Conservation (phyloP, 805 yeast genomes). For the Ogataea angusta region DNA sequence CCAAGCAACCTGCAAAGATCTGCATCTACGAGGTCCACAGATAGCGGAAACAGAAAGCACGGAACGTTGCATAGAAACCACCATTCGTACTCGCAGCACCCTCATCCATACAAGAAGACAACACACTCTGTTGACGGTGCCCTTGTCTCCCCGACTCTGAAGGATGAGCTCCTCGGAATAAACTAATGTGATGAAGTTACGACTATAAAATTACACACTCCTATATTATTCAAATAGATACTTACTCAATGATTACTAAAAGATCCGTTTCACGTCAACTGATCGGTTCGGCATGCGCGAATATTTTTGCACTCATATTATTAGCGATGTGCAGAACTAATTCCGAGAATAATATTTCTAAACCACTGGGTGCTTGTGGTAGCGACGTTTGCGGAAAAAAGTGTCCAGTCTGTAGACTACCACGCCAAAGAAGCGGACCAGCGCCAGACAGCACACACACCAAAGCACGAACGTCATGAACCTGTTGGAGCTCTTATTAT, state of each 20-base stretch:
- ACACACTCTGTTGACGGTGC: conserved; percentile 8
- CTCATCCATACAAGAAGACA: conserved; percentile 25
- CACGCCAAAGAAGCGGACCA: conserved; percentile 75
- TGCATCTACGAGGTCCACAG: conserved; percentile 15
- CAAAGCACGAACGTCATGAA: conserved; percentile 85
- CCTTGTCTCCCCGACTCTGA: conserved; percentile 8
- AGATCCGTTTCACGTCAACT: too few species aligned
- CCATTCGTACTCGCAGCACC: conserved; percentile 22
- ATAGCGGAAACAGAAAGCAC: conserved; percentile 10
- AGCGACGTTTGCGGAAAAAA: conserved; percentile 21
- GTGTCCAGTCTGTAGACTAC: conserved; percentile 40
- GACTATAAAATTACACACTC: conserved; percentile 3
- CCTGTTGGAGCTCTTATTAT: conserved; percentile 28
- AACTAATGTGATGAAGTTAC: conserved; percentile 3
- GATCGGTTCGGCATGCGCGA: conserved; percentile 3
- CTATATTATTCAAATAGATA: background rate
- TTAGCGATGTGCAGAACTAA: background rate
- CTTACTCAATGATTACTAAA: background rate
- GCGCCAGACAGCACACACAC: conserved; percentile 86
- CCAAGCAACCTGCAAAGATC: conserved; percentile 20
- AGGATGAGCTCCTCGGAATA: conserved; percentile 10
- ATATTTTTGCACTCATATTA: background rate
- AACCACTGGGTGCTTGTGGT: conserved; percentile 14
- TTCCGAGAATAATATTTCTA: background rate
- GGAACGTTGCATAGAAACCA: conserved; percentile 11